Base-by-base conservation (phyloP, 1,284 basidiomycete species). In the Termitomyces sp. region DNA sequence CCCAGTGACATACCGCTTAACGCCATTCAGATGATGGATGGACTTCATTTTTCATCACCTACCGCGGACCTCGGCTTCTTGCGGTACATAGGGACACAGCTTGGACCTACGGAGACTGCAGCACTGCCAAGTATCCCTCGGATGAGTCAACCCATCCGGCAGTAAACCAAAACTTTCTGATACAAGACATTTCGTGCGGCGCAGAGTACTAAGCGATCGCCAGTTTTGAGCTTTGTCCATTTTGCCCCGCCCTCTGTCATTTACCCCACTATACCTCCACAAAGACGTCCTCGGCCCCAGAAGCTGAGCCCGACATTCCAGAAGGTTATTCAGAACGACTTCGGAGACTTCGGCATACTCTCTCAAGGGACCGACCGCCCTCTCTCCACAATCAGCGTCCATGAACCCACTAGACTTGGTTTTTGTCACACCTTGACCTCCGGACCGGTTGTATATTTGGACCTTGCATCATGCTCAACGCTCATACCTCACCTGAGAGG, bases 1-100 rank as follows among this genome's bases (percentile, higher is more conserved):
- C 6, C 6, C 9, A 45, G 14, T 45, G 13, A 33, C 31, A 34
- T n/a, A 24, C n/a, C 16, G 16, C 21, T 21, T 45, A 21, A 33
- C 31, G 30, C 30, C 28, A 44, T 28, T 21, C 43, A 46, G 31
- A 24, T 41, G 24, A 26, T 45, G 31, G 43, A 21, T 10, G 31
- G 43, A 21, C 11, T 18, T 41, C n/a, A 21, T 21, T 11, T 18
- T 21, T 26, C 10, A 24, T 16, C 13, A 46, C 16, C 26, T 34
- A 16, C 44, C 50, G 30, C 24, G 42, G 41, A 46, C 38, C 8
- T 52, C 50, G 50, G 50, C 45, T 44, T 28, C 21, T 52, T 52
- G 44, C 50, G 50, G 45, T 52, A 21, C 38, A 42, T 30, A 21
- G 37, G 42, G 49, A 43, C 21, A 7, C 19, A 13, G 18, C 10